Base-by-base conservation (phyloP, 1,284 basidiomycete species). In the Pyrrhoderma lamaoense region DNA sequence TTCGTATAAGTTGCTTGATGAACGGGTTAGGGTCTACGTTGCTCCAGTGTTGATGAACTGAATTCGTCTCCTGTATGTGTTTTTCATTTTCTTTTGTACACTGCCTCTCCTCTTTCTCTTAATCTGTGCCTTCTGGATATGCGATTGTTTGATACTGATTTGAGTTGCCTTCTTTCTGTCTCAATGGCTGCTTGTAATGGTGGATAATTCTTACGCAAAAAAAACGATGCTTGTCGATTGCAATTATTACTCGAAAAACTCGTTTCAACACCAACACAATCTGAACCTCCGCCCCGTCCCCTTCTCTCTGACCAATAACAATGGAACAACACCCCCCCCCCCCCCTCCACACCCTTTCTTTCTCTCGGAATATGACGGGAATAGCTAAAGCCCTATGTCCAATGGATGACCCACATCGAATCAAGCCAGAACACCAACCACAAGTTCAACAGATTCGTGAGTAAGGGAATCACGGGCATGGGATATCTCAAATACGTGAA, bases 21-120 rank as follows among this genome's bases (percentile, higher is more conserved):
- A 85, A 62, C 77, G 85, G 68, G 90, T 93, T 27, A 76, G 90
- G 58, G 80, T 87, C 42, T 94, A 82, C 58, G 83, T 94, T 43
- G 86, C 88, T 11, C 91, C 91, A 1, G 80, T 1, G 64, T 88
- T 31, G 73, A 81, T 56, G 76, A 79, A 27, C 81, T 92, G 51
- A 67, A 74, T 37, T 71, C 67, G 25, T 81, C 81, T 27, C 68
- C 74, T 40, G 87, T 90, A 61, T 60, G 86, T 71, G 19, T 0
- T 1, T n/a, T 23, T 43, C 36, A 13, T 42, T 34, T 19, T 19
- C 46, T 38, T 37, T 25, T 19, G n/a, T n/a, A n/a, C n/a, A n/a
- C n/a, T n/a, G 8, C 19, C 13, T 27, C 11, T 51, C 44, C 23
- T 34, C 46, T 25, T 31, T 7, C 43, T 48, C 16, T 18, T 18